These are phyloP conservation scores for Macrolepiota fuliginosa DNA, from an alignment of 768 basidiomycete genomes.

Conservation along the genomic window DNA sequence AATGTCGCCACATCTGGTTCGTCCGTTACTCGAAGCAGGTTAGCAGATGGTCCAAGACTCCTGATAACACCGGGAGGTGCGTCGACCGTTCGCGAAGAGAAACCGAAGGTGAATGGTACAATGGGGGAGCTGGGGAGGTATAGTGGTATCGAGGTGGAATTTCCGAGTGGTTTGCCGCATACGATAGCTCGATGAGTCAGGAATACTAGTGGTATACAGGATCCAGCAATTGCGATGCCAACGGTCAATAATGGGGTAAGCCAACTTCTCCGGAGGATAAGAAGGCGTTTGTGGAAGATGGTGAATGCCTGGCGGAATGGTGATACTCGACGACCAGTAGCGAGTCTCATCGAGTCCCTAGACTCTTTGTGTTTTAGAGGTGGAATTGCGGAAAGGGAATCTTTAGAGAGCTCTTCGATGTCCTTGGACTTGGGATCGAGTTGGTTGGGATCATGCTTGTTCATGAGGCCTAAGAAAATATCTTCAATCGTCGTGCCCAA, in stretches of 20 bases:
- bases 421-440: conserved; percentile 18
- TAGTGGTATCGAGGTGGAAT: conserved; percentile 40
- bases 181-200: conserved; percentile 48
- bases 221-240: conserved; percentile 55
- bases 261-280: conserved; percentile 69
- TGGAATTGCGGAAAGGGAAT: conserved; percentile 18
- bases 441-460: conserved; percentile 29
- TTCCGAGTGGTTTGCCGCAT: conserved; percentile 42
- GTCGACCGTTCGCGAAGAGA: conserved; percentile 37
- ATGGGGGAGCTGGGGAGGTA: conserved; percentile 53
- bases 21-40: conserved; percentile 33
- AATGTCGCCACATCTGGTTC: conserved; percentile 62
- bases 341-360: conserved; percentile 34
- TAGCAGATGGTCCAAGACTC: conserved; percentile 41
- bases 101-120: conserved; percentile 25
- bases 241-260: conserved; percentile 56
- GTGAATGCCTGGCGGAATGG: conserved; percentile 67
- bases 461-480: conserved; percentile 76
- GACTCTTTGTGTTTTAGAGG: conserved; percentile 18
- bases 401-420: conserved; percentile 18
- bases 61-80: conserved; percentile 54
- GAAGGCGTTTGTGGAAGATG: conserved; percentile 67
- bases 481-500: conserved; percentile 78
- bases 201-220: conserved; percentile 68
- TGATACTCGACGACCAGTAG: conserved; percentile 50